Evolutionary conservation across 768 basidiomycete genomes (phyloP), one percentile per base, ranked within the genome.

Genomic region (Harrya chromipes): DNA sequence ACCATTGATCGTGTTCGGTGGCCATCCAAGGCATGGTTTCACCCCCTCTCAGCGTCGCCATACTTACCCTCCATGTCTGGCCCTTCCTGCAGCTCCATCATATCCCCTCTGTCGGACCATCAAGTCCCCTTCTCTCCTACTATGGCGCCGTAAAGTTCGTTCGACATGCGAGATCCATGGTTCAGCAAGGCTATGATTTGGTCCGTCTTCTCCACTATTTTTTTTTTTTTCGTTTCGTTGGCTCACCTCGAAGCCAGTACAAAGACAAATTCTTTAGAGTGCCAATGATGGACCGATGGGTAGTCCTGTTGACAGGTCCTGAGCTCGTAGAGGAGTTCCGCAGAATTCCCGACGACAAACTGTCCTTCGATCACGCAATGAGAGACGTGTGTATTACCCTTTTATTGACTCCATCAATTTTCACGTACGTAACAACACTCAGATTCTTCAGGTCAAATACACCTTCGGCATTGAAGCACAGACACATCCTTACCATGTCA

Each of bases 251-350:
- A 29, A 40, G 33, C 48, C 12, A 68, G 68, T 14, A 68, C 52
- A 70, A 68, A 45, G 62, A 63, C 35, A 61, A 43, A 35, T 62
- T 68, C 20, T 82, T 78, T 63, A 76, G 74, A 59, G 64, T 81
- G 5, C 63, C 78, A 0, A 65, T 65, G 37, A 58, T 76, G 36
- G 65, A 74, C 34, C 63, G 69, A 42, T 82, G 80, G 80, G 50
- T 72, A 13, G 67, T 80, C 19, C 59, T 82, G 7, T 60, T 75
- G 19, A 69, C 69, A 17, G 74, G 77, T 1, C 61, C 67, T 0
- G 52, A 72, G 21, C 64, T 74, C 40, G 62, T 81, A 12, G 76
- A 82, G 6, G 82, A 83, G 36, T 57, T 84, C 16, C 71, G 78
- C 20, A 73, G 64, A 49, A 73, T 74, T n/a, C 67, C 72, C 6